Percentiles rank a stretch among this genome's conserved stretches.
Evolutionary conservation across 768 basidiomycete genomes (phyloP).

Genomic region (Punctularia strigosozonata): DNA sequence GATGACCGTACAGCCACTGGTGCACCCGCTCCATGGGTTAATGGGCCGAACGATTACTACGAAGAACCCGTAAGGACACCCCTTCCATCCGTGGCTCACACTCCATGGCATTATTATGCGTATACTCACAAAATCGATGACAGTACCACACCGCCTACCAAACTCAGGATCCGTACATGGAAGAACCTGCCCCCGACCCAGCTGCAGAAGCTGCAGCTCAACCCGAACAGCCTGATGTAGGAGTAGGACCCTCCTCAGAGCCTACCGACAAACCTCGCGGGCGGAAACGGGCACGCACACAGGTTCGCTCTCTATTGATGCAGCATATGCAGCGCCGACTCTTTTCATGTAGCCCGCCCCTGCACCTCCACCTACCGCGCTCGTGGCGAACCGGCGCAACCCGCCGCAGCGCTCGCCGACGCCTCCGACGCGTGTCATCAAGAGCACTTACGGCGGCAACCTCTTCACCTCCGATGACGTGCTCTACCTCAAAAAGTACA

Average conservation of each 20-base stretch:
- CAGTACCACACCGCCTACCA: conserved; percentile 50
- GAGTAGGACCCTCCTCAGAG: too few relatives aligned
- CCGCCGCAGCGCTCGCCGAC: conserved; percentile 73
- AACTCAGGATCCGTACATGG: conserved; percentile 42
- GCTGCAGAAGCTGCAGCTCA: conserved; percentile 26
- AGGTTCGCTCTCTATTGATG: conserved; percentile 27
- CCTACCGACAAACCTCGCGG: conserved; percentile 42
- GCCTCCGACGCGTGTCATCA: conserved; percentile 72
- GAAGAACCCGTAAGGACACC: conserved; percentile 8
- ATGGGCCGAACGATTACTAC: conserved; percentile 31
- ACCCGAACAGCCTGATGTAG: conserved; percentile 7
- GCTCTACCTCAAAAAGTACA: conserved; percentile 74
- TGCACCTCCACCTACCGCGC: conserved; percentile 51
- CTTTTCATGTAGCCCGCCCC: conserved; percentile 35
- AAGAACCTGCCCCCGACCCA: conserved; percentile 36
- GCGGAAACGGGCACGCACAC: conserved; percentile 55
- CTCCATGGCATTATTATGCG: not conserved
- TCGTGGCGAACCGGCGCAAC: conserved; percentile 54
- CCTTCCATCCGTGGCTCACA: not conserved
- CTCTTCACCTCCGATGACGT: conserved; percentile 80
- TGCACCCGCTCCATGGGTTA: too few relatives aligned
- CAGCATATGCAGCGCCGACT: not conserved
- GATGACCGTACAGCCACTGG: conserved; percentile 44
- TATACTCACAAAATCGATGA: conserved; percentile 1
- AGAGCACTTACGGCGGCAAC: conserved; percentile 85